Evolutionary conservation across 2,329 filamentous ascomycete species (phyloP).

Genomic region (Sphaerulina musiva): DNA sequence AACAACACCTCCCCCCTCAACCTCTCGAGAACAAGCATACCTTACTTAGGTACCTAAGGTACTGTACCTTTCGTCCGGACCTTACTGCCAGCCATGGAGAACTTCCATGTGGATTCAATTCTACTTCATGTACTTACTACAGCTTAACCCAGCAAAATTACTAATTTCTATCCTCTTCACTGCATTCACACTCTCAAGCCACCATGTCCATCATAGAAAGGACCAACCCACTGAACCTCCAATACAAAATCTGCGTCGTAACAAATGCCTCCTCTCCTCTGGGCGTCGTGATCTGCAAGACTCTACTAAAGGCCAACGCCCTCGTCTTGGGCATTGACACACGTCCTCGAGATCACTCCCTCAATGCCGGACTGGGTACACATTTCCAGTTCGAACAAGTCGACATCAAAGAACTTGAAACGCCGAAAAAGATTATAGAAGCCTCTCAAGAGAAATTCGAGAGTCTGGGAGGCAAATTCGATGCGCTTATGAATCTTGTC

Average conservation of each 20-base stretch:
- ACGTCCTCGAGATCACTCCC: conserved; percentile 11
- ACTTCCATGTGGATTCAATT: background rate
- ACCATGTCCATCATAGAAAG: conserved; percentile 22
- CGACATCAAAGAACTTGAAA: conserved; percentile 3
- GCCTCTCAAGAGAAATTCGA: conserved; percentile 20
- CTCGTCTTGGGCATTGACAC: conserved; percentile 22
- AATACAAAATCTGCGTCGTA: conserved; percentile 21
- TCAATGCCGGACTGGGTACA: conserved; percentile 20
- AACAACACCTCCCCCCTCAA: background rate
- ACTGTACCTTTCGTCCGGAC: background rate
- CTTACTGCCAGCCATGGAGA: background rate
- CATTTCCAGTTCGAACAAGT: conserved; percentile 22
- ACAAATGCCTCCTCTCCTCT: conserved; percentile 18
- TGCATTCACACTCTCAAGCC: background rate
- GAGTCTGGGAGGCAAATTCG: conserved; percentile 13
- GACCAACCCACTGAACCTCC: conserved; percentile 18
- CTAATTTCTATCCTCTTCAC: background rate
- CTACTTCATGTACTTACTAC: background rate
- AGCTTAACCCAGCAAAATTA: background rate
- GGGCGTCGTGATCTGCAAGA: conserved; percentile 21
- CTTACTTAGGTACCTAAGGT: too few species aligned
- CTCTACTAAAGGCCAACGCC: conserved; percentile 23
- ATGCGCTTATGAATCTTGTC: conserved; percentile 17
- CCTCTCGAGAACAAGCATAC: background rate
- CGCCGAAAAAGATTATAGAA: conserved; percentile 9